Evolutionary conservation across 441 rosid genomes (phyloP).

Genomic region (Gossypium schwendimanii): DNA sequence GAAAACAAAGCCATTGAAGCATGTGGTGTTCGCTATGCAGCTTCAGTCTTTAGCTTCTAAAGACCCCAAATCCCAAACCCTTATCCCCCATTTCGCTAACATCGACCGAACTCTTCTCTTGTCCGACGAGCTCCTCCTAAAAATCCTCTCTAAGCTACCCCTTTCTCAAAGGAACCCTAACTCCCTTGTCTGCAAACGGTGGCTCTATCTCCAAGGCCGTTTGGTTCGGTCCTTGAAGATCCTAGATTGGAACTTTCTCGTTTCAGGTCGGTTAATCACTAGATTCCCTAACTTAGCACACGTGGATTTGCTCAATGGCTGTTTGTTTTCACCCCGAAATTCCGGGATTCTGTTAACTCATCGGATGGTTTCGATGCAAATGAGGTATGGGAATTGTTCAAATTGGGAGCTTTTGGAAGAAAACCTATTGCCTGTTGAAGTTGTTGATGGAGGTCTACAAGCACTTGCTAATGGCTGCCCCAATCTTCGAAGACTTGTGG

Average conservation of each 20-base stretch:
- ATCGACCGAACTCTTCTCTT: conserved; percentile 59
- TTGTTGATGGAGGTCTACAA: conserved; percentile 44
- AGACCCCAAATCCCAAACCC: conserved; percentile 40
- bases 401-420: conserved; percentile 33
- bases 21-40: conserved; percentile 46
- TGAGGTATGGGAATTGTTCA: conserved; percentile 31
- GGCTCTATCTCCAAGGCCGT: conserved; percentile 55
- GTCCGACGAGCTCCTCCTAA: conserved; percentile 48
- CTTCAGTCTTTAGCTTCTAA: conserved; percentile 44
- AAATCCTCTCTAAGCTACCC: conserved; percentile 45
- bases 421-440: conserved; percentile 31
- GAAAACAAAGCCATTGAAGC: conserved; percentile 44
- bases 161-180: conserved; percentile 38
- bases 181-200: conserved; percentile 54
- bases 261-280: conserved; percentile 38
- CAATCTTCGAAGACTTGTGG: conserved; percentile 47
- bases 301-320: conserved; percentile 48
- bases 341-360: conserved; percentile 38
- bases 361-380: conserved; percentile 31
- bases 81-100: conserved; percentile 26
- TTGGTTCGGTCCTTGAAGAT: conserved; percentile 44
- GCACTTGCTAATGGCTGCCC: conserved; percentile 42
- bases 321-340: conserved; percentile 35
- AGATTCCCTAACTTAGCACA: conserved; percentile 57
- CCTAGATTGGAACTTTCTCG: conserved; percentile 50